Percentiles rank a stretch among this genome's conserved stretches.
Conservation (phyloP, 306 rosid genomes). For the Datisca glomerata region DNA sequence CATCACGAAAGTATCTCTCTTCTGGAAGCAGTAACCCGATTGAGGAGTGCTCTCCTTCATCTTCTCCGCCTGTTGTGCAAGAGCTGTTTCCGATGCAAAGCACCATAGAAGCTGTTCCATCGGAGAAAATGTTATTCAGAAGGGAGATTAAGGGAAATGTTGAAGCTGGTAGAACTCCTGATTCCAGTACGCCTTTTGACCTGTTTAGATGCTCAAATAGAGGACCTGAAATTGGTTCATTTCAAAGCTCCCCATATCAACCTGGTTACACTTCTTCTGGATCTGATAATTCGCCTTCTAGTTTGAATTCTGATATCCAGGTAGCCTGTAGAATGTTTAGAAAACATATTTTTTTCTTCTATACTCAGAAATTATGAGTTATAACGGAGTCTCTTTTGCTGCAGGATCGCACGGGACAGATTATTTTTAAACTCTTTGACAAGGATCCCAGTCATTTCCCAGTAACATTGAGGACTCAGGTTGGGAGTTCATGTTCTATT, state of each 20-base stretch:
- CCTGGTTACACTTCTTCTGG: conserved; percentile 78
- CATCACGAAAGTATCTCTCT: conserved; percentile 59
- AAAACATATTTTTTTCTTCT: neutral
- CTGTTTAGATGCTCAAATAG: conserved; percentile 55
- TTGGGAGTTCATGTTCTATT: conserved; percentile 16
- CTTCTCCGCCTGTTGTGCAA: conserved; percentile 58
- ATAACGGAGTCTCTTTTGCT: conserved; percentile 2
- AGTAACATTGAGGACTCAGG: conserved; percentile 67
- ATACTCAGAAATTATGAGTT: neutral
- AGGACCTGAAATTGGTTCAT: conserved; percentile 34
- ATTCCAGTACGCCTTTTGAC: conserved; percentile 48
- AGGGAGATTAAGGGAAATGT: conserved; percentile 22
- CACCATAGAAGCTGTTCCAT: conserved; percentile 27
- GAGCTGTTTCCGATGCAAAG: conserved; percentile 56
- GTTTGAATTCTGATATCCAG: conserved; percentile 79
- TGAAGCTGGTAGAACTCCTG: conserved; percentile 30
- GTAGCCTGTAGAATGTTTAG: conserved; percentile 32
- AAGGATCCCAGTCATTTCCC: conserved; percentile 92
- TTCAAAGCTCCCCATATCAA: conserved; percentile 56
- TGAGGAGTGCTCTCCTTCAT: conserved; percentile 69
- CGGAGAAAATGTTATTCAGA: conserved; percentile 23
- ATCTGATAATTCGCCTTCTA: conserved; percentile 87
- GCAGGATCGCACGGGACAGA: conserved; percentile 81
- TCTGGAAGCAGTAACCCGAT: conserved; percentile 84
- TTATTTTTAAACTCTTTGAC: conserved; percentile 72